Base-by-base conservation (phyloP, 2,329 filamentous ascomycete genomes). In the Amylocarpus encephaloides region DNA sequence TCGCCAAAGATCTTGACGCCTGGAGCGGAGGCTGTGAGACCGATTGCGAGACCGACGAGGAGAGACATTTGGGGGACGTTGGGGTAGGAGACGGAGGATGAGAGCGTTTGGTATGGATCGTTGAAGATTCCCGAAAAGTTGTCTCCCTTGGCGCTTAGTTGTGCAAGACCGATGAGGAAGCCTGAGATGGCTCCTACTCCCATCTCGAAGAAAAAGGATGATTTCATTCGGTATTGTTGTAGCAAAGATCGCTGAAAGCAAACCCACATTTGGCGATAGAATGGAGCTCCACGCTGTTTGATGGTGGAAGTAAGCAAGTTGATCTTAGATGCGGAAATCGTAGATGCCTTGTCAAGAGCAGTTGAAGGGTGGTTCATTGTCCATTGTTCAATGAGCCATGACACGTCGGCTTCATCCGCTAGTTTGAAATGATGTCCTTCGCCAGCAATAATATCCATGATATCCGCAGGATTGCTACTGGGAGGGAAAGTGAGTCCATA, bases 361-460 rank as follows among this genome's bases (percentile, higher is more conserved):
- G 56, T 42, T 57, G 64, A 33, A 59, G 55, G 29, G 55, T 58
- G 32, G 51, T 57, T 30, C 51, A 52, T 53, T 40, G 58, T 48
- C 77, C 76, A 80, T 57, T 75, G 61, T 0, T 71, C 65, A 22
- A 79, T 78, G 22, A 80, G 66, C 7, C 67, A 59, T n/a, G 74
- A 68, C 29, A 74, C 73, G 32, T 70, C 71, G 26, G 74, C 68
- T 35, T 77, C 72, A 4, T 73, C 73, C 0, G 59, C 60, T 3
- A 52, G 57, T 54, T 77, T 76, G 64, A 80, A 80, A 11, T 68
- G 61, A 12, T 71, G 66, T 0, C 78, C 77, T 54, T 80, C 76
- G 2, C 78, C 78, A 0, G 77, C 78, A 57, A 82, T 75, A 55
- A 82, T 81, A 47, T 83, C 79, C 19, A 82, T 71, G 1, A 77